A percentile compares a stretch with the other conserved stretches of the same genome.
These are phyloP conservation scores for Asterophora parasitica DNA, from an alignment of 768 basidiomycete species.

Conservation along the genomic window DNA sequence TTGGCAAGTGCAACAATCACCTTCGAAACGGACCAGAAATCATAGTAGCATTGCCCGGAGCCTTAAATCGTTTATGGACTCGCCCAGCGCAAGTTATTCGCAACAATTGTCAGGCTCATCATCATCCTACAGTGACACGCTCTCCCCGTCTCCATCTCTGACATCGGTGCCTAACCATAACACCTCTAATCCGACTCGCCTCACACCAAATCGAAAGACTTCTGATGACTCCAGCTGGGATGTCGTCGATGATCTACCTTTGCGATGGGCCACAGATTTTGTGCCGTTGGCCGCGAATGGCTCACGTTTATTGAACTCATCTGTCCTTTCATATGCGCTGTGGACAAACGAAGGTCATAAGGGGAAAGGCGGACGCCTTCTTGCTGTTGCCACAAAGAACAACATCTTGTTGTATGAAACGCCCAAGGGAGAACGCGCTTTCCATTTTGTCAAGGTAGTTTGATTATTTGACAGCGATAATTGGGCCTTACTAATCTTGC, in stretches of 20 bases:
- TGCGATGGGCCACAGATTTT: constrained; percentile 86
- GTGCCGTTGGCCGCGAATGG: constrained; percentile 69
- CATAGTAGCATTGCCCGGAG: constrained; percentile 51
- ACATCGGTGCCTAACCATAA: constrained; percentile 1
- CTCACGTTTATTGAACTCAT: constrained; percentile 54
- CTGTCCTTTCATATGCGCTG: constrained; percentile 63
- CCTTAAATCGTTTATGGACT: constrained; percentile 53
- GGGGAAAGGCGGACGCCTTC: constrained; percentile 44
- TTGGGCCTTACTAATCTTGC: constrained; percentile 1
- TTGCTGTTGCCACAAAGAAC: constrained; percentile 73
- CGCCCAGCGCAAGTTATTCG: constrained; percentile 17
- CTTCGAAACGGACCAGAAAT: constrained; percentile 45
- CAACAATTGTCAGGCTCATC: constrained; percentile 21
- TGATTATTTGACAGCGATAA: background rate
- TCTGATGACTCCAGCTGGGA: constrained; percentile 62
- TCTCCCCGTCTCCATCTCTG: constrained; percentile 14
- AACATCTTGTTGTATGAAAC: constrained; percentile 77
- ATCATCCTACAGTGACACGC: constrained; percentile 32
- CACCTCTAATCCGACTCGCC: constrained; percentile 11
- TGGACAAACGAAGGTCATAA: constrained; percentile 56
- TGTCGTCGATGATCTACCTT: constrained; percentile 63
- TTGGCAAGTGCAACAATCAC: constrained; percentile 46
- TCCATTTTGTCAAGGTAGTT: constrained; percentile 73
- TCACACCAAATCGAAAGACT: constrained; percentile 22
- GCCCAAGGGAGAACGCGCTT: constrained; percentile 76